Evolutionary conservation across 1,284 basidiomycete species (phyloP).

Genomic region (Xerocomus tenax): DNA sequence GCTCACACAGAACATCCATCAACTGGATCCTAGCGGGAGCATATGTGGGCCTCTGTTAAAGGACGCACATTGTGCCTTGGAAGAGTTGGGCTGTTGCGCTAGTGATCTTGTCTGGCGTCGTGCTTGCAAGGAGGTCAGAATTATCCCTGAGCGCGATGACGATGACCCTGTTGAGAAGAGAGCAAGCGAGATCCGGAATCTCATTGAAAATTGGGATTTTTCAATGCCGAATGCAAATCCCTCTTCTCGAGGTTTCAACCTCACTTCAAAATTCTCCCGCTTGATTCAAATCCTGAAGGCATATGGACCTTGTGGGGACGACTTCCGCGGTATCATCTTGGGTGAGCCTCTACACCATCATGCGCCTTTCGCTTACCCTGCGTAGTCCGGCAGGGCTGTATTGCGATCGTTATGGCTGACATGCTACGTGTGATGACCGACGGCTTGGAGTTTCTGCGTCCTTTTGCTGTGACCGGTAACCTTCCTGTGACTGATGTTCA

Average conservation of each 20-base stretch:
- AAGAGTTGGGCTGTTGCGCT: constrained; percentile 54
- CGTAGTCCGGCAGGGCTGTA: constrained; percentile 38
- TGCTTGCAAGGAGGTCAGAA: constrained; percentile 34
- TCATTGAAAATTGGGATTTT: constrained; percentile 51
- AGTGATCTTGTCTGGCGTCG: constrained; percentile 58
- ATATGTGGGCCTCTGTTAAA: constrained; percentile 37
- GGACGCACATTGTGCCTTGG: constrained; percentile 38
- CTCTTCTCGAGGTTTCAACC: constrained; percentile 49
- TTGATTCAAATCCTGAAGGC: constrained; percentile 50
- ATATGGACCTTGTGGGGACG: constrained; percentile 42
- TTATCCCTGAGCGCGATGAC: constrained; percentile 28
- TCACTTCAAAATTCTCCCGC: constrained; percentile 54
- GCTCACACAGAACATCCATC: constrained; percentile 32
- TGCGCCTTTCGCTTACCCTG: constrained; percentile 8
- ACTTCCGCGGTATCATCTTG: constrained; percentile 57
- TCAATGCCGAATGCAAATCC: constrained; percentile 50
- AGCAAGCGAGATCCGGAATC: constrained; percentile 31
- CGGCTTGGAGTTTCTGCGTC: constrained; percentile 38
- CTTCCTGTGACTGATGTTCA: constrained; percentile 27
- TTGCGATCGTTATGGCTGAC: constrained; percentile 42
- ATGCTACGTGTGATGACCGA: constrained; percentile 39
- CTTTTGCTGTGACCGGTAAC: constrained; percentile 26
- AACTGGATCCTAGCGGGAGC: constrained; percentile 33
- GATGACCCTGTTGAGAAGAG: constrained; percentile 25
- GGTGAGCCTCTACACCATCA: constrained; percentile 35